These are phyloP conservation scores for Mycothermus thermophilus DNA, from an alignment of 495 filamentous ascomycete species.

Conservation along the genomic window DNA sequence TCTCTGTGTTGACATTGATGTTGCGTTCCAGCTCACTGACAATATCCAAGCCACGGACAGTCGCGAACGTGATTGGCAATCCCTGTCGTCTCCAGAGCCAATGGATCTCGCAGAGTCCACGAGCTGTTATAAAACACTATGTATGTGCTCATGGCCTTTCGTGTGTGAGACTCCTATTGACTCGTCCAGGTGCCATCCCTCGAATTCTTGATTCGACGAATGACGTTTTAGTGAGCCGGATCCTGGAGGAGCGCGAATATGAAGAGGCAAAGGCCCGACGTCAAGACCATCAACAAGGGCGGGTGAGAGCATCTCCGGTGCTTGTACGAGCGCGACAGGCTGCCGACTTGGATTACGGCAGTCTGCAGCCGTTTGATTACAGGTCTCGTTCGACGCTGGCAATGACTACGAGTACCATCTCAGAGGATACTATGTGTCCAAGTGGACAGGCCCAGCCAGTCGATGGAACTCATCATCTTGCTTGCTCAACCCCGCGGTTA, in stretches of 20 bases:
- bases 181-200: conserved; percentile 3
- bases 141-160: neutral
- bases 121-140: conserved; percentile 5
- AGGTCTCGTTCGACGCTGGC: too few species aligned
- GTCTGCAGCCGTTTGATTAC: too few species aligned
- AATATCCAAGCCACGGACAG: neutral
- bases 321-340: too few species aligned
- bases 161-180: neutral
- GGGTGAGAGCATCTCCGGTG: neutral
- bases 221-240: conserved; percentile 10
- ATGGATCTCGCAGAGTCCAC: conserved; percentile 1
- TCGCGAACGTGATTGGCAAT: neutral
- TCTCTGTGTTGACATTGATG: neutral
- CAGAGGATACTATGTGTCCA: too few species aligned
- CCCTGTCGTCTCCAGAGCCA: neutral
- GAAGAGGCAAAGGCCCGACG: conserved; percentile 7
- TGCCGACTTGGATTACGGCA: too few species aligned
- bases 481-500: too few species aligned
- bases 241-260: conserved; percentile 9
- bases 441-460: too few species aligned
- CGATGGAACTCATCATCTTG: too few species aligned
- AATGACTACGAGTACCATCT: too few species aligned
- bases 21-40: too few species aligned
- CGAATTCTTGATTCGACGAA: conserved; percentile 3
- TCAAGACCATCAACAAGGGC: neutral